These are phyloP conservation scores for Fragaria iinumae DNA, from an alignment of 306 rosid species.

Conservation along the genomic window DNA sequence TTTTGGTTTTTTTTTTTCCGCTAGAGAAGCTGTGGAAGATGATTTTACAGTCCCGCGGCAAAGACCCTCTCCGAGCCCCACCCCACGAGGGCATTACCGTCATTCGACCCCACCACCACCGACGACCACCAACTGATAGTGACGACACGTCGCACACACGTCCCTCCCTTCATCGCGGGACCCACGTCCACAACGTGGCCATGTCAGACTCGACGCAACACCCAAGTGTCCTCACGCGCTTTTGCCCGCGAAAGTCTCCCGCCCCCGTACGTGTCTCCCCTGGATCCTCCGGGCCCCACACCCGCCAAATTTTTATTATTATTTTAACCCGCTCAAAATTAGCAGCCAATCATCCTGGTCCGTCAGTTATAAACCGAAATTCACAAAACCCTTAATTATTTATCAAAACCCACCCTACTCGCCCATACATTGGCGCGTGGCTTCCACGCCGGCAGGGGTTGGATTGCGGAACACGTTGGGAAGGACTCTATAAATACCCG, in stretches of 20 bases:
- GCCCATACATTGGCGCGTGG: not conserved
- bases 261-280: conserved; percentile 29
- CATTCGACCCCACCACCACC: conserved; percentile 39
- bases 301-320: not conserved
- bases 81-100: not conserved
- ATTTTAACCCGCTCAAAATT: not conserved
- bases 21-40: no score
- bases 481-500: conserved; percentile 50
- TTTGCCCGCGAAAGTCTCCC: conserved; percentile 16
- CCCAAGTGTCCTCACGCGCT: conserved; percentile 69
- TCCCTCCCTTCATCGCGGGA: conserved; percentile 45
- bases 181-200: conserved; percentile 62
- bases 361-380: not conserved
- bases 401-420: not conserved
- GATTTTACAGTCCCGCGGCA: not conserved
- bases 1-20: no score
- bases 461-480: conserved; percentile 19
- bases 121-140: conserved; percentile 38
- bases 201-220: conserved; percentile 44
- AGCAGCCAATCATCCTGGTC: not conserved
- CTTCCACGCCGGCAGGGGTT: not conserved
- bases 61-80: not conserved
- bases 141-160: conserved; percentile 34
- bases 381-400: not conserved
- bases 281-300: conserved; percentile 25